Percentiles rank a stretch among this genome's conserved stretches.
Conservation (phyloP, 345 rosid species). For the Limnanthes douglasii region DNA sequence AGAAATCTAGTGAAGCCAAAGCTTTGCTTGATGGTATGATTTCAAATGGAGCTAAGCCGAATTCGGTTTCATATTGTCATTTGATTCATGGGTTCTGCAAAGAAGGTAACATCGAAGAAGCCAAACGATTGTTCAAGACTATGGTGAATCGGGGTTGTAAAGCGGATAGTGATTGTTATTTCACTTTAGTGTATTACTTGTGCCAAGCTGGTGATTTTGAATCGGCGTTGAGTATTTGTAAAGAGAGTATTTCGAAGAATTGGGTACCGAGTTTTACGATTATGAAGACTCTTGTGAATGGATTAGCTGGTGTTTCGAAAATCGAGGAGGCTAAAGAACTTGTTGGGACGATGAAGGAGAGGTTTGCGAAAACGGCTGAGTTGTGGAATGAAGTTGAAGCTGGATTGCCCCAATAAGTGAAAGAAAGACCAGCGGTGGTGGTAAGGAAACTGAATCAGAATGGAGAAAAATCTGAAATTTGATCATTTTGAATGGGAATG, state of each 20-base stretch:
- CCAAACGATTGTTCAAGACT: constrained; percentile 37
- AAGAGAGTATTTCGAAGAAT: constrained; percentile 44
- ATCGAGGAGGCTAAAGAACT: constrained; percentile 52
- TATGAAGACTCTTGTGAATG: constrained; percentile 57
- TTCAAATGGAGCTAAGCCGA: constrained; percentile 28
- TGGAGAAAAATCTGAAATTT: too few relatives aligned
- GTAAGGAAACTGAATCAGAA: too few relatives aligned
- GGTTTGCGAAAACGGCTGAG: constrained; percentile 28
- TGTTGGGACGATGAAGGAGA: constrained; percentile 33
- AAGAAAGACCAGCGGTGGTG: too few relatives aligned
- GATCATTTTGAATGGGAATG: too few relatives aligned
- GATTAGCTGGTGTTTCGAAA: constrained; percentile 33
- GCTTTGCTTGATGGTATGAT: constrained; percentile 44
- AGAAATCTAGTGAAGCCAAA: constrained; percentile 43
- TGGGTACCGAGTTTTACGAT: constrained; percentile 54
- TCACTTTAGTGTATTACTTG: constrained; percentile 35
- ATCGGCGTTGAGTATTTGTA: constrained; percentile 35
- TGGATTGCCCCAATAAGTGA: constrained; percentile 32
- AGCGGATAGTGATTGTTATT: constrained; percentile 41
- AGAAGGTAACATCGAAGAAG: constrained; percentile 52
- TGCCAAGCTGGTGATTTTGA: constrained; percentile 56
- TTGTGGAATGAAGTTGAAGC: constrained; percentile 82
- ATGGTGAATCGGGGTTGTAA: constrained; percentile 35
- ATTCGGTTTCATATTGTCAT: constrained; percentile 23
- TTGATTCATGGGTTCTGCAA: constrained; percentile 71